These are phyloP conservation scores for Candida ponderosae DNA, from an alignment of 805 yeast genomes.

Conservation along the genomic window DNA sequence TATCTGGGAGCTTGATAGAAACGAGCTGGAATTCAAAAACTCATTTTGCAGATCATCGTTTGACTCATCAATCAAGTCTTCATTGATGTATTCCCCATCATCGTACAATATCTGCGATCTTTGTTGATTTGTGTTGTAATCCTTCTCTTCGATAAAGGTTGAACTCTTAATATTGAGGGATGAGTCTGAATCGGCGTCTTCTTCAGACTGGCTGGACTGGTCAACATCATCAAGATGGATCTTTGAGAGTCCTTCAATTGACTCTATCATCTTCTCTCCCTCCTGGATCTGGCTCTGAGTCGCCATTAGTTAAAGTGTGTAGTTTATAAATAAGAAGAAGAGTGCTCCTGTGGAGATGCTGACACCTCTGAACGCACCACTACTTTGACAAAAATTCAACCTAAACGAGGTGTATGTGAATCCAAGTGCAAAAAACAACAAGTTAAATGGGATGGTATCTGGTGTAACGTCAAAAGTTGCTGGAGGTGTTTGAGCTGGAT, in stretches of 20 bases:
- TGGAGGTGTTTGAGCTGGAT: too few species aligned
- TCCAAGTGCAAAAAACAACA: too few species aligned
- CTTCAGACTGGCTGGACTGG: too few species aligned
- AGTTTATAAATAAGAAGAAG: too few species aligned
- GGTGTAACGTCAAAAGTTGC: too few species aligned
- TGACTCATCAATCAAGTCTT: slow-evolving; percentile 1
- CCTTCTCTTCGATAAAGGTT: not conserved
- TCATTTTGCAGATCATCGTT: slow-evolving; percentile 12
- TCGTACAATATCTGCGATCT: not conserved
- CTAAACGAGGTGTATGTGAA: too few species aligned
- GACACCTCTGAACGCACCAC: too few species aligned
- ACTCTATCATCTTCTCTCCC: not conserved
- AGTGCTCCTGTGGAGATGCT: too few species aligned
- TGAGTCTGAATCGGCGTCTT: not conserved
- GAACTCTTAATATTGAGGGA: not conserved
- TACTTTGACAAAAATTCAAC: too few species aligned
- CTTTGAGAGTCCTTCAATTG: not conserved
- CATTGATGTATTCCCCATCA: not conserved
- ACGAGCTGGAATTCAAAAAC: slow-evolving; percentile 19
- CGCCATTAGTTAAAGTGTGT: not conserved
- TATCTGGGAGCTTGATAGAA: slow-evolving; percentile 19
- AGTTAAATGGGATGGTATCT: too few species aligned
- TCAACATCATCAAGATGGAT: too few species aligned
- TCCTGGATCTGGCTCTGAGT: not conserved
- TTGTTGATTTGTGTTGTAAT: not conserved